phyloP scores from a whole-genome alignment of 1,284 basidiomycete species.

The Coniophora puteana region DNA sequence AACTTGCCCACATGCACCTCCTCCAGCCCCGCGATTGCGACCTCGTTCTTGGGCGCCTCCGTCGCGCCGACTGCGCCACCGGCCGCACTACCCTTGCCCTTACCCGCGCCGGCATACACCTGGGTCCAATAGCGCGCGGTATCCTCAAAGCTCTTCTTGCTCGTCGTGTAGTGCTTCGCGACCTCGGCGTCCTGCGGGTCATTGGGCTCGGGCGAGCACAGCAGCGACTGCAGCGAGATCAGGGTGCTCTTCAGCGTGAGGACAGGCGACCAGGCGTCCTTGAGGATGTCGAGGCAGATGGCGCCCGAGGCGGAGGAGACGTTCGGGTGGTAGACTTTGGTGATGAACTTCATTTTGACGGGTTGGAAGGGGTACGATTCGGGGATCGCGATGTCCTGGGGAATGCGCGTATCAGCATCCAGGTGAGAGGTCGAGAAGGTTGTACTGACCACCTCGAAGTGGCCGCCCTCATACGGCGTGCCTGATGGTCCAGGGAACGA shows the following conservation, averaged over 20 bases:
- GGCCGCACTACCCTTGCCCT: slow-evolving; percentile 59
- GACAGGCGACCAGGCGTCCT: slow-evolving; percentile 92
- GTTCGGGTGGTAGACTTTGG: slow-evolving; percentile 97
- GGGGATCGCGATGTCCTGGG: slow-evolving; percentile 91
- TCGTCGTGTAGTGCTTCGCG: slow-evolving; percentile 94
- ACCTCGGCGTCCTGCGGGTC: slow-evolving; percentile 99
- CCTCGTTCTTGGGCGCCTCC: slow-evolving; percentile 45
- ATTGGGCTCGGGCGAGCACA: slow-evolving; percentile 96
- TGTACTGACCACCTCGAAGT: slow-evolving; percentile 85
- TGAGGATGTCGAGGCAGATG: slow-evolving; percentile 86
- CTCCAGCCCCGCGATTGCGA: slow-evolving; percentile 75
- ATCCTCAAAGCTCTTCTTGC: slow-evolving; percentile 83
- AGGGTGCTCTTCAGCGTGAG: slow-evolving; percentile 96
- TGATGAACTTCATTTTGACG: slow-evolving; percentile 98
- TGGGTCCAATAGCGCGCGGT: slow-evolving; percentile 96
- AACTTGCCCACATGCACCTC: slow-evolving; percentile 73
- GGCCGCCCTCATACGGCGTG: slow-evolving; percentile 93
- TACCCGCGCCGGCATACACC: slow-evolving; percentile 81
- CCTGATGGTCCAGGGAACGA: slow-evolving; percentile 90
- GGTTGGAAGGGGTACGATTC: slow-evolving; percentile 96
- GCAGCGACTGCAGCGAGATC: slow-evolving; percentile 91
- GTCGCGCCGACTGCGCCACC: slow-evolving; percentile 32
- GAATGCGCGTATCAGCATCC: slow-evolving; percentile 7
- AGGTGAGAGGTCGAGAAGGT: slow-evolving; percentile 8
- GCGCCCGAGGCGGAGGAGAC: slow-evolving; percentile 92